phyloP scores from a whole-genome alignment of 2,329 filamentous ascomycete genomes.

The Pseudofabraea citricarpa region DNA sequence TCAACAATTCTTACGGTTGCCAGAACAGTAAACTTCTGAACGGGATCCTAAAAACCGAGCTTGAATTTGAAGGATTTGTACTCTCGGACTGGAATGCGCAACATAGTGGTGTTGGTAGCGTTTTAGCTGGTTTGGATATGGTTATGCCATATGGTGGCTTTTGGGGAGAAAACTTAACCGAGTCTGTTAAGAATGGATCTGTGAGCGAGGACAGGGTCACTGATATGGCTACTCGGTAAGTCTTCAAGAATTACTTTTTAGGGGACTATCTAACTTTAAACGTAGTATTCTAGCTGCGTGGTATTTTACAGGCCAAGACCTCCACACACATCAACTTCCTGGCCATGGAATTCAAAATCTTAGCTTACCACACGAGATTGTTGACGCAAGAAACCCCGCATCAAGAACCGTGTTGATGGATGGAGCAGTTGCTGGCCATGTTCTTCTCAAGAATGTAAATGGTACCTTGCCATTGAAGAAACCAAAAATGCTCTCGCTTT shows the following conservation, averaged over 20 bases:
- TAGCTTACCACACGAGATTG: too few relatives aligned
- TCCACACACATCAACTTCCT: slow-evolving; percentile 56
- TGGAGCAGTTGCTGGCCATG: slow-evolving; percentile 46
- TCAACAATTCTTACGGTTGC: background rate
- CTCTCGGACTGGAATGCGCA: background rate
- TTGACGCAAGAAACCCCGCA: too few relatives aligned
- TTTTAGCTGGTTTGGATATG: background rate
- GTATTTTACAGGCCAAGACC: slow-evolving; percentile 48
- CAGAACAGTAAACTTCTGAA: background rate
- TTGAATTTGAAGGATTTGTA: background rate
- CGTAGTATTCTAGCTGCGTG: too few relatives aligned
- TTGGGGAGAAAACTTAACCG: background rate
- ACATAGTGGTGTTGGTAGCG: background rate
- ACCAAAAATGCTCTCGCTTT: slow-evolving; percentile 48
- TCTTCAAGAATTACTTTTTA: too few relatives aligned
- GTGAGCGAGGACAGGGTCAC: slow-evolving; percentile 54
- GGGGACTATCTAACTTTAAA: too few relatives aligned
- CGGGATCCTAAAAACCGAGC: background rate
- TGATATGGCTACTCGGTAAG: slow-evolving; percentile 59
- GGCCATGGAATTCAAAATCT: too few relatives aligned
- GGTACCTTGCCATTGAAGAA: slow-evolving; percentile 49
- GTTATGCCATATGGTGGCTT: background rate
- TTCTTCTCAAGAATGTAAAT: slow-evolving; percentile 59
- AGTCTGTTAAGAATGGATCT: slow-evolving; percentile 1
- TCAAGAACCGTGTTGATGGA: too few relatives aligned